Base-by-base conservation (phyloP, 2,329 filamentous ascomycete species). In the Neonectria faginata region DNA sequence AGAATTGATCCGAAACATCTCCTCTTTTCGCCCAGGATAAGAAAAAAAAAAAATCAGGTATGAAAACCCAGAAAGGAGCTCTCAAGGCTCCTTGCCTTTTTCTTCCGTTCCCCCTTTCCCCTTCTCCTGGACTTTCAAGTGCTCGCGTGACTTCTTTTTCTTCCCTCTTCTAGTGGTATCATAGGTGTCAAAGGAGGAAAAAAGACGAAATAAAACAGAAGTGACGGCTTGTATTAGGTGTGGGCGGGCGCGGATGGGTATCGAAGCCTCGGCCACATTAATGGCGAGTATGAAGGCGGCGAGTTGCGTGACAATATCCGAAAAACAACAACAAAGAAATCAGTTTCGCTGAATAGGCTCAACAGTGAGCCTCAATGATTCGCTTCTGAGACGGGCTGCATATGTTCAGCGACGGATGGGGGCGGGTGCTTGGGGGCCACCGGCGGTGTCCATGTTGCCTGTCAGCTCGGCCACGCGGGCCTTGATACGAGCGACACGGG, bases 401-500 rank as follows among this genome's bases (percentile, higher is more conserved):
- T 22, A 41, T 60, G 27, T 54, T 69, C 67, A 73, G 45, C 67
- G 72, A 45, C 68, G 72, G 18, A 68, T 53, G n/a, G 68, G 33
- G 33, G 63, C 52, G 42, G 65, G 50, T 36, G 70, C 55, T 22
- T 75, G 72, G 27, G 85, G 82, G 7, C 75, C 77, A 44, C 73
- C 75, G 36, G 78, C 78, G 47, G 80, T 83, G 74, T 95, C 92
- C 87, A 92, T 92, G 79, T 92, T 92, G 73, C 91, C 91, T 2
- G 96, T 99, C 73, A 99, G 82, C 79, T 97, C 94, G 57, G 96
- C 96, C 63, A 99, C 96, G 67, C 96, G 91, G 65, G 96, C 96
- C 82, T 97, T 98, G 86, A 99, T 99, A 68, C 96, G 92, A 53
- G 96, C 96, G 64, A 98, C 96, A 70, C 96, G 92, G 53, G 94